A percentile compares a stretch with the other conserved stretches of the same genome.
Conservation (phyloP, 306 rosid species). For the Medicago lupulina region DNA sequence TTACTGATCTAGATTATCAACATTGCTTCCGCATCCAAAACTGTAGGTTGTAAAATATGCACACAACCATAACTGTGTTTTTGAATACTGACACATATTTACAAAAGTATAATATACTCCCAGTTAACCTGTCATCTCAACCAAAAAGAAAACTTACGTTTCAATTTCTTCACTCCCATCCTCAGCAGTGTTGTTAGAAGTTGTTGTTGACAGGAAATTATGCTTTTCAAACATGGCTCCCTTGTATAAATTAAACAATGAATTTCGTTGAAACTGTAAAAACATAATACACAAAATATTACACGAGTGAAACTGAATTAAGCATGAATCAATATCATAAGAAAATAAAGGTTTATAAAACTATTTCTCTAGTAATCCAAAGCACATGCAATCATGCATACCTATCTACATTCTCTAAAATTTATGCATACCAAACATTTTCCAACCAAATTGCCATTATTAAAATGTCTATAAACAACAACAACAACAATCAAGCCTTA, state of each 20-base stretch:
- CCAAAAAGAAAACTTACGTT: constrained; percentile 49
- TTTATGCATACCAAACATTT: background rate
- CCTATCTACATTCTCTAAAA: background rate
- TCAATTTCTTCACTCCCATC: constrained; percentile 38
- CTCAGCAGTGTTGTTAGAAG: constrained; percentile 45
- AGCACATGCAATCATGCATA: background rate
- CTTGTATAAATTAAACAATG: constrained; percentile 34
- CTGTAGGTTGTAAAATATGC: constrained; percentile 12
- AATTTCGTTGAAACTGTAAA: constrained; percentile 37
- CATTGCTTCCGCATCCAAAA: constrained; percentile 21
- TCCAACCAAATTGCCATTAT: constrained; percentile 2
- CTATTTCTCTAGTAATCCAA: constrained; percentile 16
- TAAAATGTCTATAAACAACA: no score
- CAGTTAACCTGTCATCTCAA: constrained; percentile 33
- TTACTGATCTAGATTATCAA: constrained; percentile 9
- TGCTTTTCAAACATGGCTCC: constrained; percentile 41
- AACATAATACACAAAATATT: background rate
- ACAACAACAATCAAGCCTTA: no score
- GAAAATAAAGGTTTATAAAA: constrained; percentile 6
- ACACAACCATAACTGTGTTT: constrained; percentile 23
- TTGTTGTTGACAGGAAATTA: constrained; percentile 44
- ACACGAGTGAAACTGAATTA: background rate
- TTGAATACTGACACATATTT: background rate
- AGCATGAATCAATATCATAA: constrained; percentile 14
- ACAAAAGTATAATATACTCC: background rate